Conservation (phyloP, 805 yeast genomes). For the Metschnikowia anglica region DNA sequence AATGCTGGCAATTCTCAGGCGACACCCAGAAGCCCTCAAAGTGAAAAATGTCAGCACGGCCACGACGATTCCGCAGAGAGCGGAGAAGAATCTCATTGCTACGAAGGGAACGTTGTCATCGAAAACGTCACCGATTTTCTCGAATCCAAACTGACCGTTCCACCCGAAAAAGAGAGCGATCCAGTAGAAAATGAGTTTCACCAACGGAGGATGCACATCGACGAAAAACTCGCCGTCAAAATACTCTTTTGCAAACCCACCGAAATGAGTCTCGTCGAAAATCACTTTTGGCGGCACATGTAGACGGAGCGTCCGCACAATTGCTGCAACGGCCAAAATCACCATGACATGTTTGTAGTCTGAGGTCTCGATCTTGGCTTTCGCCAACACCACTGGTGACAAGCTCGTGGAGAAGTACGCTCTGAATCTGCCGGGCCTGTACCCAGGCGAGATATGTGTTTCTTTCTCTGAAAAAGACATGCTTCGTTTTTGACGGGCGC, state of each 20-base stretch:
- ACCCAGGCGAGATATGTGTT: constrained; percentile 23
- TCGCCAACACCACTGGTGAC: constrained; percentile 17
- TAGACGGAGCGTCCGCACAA: constrained; percentile 33
- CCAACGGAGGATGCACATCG: constrained; percentile 74
- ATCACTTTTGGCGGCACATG: constrained; percentile 41
- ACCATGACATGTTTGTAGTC: constrained; percentile 8
- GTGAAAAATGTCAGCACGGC: constrained; percentile 54
- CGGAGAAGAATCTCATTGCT: constrained; percentile 57
- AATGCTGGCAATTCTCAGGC: constrained; percentile 47
- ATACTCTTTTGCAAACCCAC: constrained; percentile 43
- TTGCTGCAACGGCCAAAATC: constrained; percentile 22
- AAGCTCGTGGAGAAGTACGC: constrained; percentile 29
- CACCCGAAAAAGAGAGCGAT: constrained; percentile 54
- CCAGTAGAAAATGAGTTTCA: constrained; percentile 56
- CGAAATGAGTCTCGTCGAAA: constrained; percentile 49
- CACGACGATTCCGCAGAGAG: constrained; percentile 52
- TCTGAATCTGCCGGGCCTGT: constrained; percentile 32
- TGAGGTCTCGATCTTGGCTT: constrained; percentile 19
- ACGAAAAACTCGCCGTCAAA: constrained; percentile 60
- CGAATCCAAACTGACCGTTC: constrained; percentile 41
- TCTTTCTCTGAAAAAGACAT: constrained; percentile 7
- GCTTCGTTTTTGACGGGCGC: not conserved
- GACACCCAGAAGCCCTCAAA: constrained; percentile 54
- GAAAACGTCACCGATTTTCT: constrained; percentile 43
- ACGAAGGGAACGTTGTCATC: constrained; percentile 45